Percentiles rank a stretch among this genome's conserved stretches.
These are phyloP conservation scores for Mortierella sp. DNA, from an alignment of 371 early-diverging fungal species.

Conservation along the genomic window DNA sequence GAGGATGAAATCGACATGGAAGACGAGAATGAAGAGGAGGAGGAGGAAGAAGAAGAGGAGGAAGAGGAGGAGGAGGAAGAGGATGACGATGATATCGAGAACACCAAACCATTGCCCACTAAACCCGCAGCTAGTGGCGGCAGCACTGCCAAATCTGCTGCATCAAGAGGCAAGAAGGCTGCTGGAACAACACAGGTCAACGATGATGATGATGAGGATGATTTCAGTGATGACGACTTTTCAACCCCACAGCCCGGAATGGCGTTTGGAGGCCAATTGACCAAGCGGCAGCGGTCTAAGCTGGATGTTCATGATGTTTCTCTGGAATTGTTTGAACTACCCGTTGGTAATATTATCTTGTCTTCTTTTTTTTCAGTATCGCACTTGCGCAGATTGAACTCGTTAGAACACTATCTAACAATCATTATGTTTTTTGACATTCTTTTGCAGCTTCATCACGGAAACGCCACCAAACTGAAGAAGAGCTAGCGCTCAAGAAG, in stretches of 20 bases:
- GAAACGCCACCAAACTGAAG: conserved; percentile 72
- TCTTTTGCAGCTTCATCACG: conserved; percentile 62
- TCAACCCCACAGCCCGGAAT: conserved; percentile 58
- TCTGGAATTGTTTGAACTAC: conserved; percentile 76
- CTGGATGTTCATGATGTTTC: conserved; percentile 67
- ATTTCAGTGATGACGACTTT: conserved; percentile 61
- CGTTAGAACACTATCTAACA: neutral
- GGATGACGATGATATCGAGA: conserved; percentile 50
- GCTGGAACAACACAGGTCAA: conserved; percentile 3
- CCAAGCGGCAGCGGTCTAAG: conserved; percentile 81
- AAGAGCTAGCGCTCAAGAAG: conserved; percentile 75
- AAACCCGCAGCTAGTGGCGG: conserved; percentile 10
- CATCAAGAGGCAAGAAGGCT: conserved; percentile 28
- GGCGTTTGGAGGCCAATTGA: conserved; percentile 62
- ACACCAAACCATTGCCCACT: conserved; percentile 29
- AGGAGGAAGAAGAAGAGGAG: conserved; percentile 25
- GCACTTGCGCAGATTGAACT: too few relatives aligned
- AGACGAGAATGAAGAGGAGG: conserved; percentile 5
- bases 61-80: conserved; percentile 40
- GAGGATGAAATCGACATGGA: conserved; percentile 36
- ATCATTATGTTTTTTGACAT: neutral
- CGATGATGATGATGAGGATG: conserved; percentile 55
- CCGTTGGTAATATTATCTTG: conserved; percentile 61
- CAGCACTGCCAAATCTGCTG: conserved; percentile 10
- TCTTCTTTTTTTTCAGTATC: neutral